These are phyloP conservation scores for Populus ilicifolia DNA, from an alignment of 345 rosid genomes.

Conservation along the genomic window DNA sequence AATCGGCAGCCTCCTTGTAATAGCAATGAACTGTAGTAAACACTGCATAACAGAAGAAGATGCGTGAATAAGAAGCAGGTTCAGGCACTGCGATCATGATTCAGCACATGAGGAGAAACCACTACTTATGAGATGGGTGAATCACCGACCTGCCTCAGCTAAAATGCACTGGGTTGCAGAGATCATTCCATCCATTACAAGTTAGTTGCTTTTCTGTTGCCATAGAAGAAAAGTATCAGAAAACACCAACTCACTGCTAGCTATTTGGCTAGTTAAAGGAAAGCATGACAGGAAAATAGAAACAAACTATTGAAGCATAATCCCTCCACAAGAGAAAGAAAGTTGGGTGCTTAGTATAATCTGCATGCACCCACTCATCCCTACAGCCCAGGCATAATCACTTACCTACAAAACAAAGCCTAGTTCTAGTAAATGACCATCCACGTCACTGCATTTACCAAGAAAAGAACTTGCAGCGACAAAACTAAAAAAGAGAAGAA, in stretches of 20 bases:
- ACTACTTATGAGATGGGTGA: neutral
- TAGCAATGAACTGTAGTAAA: neutral
- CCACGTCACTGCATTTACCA: conserved; percentile 4
- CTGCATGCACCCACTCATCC: neutral
- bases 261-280: neutral
- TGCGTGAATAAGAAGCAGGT: neutral
- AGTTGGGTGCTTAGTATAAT: neutral
- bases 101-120: neutral
- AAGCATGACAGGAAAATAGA: neutral
- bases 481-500: neutral
- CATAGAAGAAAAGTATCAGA: conserved; percentile 1
- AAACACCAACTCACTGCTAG: neutral
- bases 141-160: conserved; percentile 1
- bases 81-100: neutral
- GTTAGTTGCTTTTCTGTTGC: neutral
- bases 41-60: neutral
- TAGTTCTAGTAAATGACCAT: conserved; percentile 5
- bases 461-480: neutral
- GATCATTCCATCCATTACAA: conserved; percentile 8
- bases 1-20: neutral
- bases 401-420: conserved; percentile 7
- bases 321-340: neutral
- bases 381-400: neutral
- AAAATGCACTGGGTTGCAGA: neutral
- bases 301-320: neutral